Evolutionary conservation across 352 stramenopile genomes (phyloP), one percentile per base, ranked within the genome.

Genomic region (Globisporangium apiculatum): DNA sequence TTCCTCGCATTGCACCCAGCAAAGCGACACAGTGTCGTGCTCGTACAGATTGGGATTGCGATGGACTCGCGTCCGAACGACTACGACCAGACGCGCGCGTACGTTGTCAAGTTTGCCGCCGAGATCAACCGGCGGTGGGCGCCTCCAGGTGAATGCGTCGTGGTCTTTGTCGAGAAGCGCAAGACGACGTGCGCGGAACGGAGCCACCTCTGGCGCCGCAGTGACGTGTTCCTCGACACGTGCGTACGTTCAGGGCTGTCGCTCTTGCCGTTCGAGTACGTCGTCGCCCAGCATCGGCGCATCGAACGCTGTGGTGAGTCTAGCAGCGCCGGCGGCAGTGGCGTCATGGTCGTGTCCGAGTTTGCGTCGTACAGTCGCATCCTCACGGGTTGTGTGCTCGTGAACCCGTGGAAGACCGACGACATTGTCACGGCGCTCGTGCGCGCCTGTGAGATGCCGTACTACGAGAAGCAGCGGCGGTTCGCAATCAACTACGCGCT

Each of bases 351-450:
- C 40, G 76, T 98, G 4, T 98, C 92, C 35, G 96, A 99, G 68
- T 99, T 99, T 70, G 90, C 93, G 2, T 97, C 87, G 14, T 98
- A 95, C 66, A 98, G 90, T 41, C 79, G 97, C 42, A 96, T 99
- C 42, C 86, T 99, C 67, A 87, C 94, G 57, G 97, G 97, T n/a
- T 94, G 94, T 48, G 55, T 99, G 57, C 83, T 97, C 24, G 85
- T 99, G 17, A 99, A 99, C 67, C 97, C 97, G 9, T 99, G 96
- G 95, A 98, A 98, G 69, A 82, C 90, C 0, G 81, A 95, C 31
- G 86, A 95, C 58, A 82, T 97, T 50, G 83, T 89, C 17, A 71
- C 60, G 41, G 75, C 80, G 11, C 69, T 92, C 10, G 65, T 80
- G 5, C 88, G 83, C 48, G 79, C 76, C 1, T 83, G 71, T 1